Conservation (phyloP, 768 basidiomycete genomes). For the Jaapia argillacea region DNA sequence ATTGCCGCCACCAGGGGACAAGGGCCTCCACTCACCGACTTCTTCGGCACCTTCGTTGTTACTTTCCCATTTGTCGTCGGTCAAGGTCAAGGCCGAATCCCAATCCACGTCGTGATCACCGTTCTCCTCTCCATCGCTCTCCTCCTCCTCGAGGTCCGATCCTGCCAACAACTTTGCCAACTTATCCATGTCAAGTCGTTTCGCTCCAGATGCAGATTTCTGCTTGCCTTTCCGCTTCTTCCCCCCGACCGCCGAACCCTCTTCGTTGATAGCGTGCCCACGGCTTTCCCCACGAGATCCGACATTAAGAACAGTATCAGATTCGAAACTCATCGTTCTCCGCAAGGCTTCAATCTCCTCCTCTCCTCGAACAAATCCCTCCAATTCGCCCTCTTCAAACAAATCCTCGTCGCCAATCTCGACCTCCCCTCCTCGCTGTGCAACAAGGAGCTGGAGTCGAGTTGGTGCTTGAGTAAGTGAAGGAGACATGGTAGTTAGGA, state of each 20-base stretch:
- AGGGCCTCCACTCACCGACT: not conserved
- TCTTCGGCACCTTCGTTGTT: not conserved
- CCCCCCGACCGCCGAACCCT: constrained; percentile 8
- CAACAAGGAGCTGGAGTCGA: constrained; percentile 55
- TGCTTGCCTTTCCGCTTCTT: constrained; percentile 4
- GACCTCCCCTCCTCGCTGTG: constrained; percentile 44
- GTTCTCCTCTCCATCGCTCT: not conserved
- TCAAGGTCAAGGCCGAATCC: too few relatives aligned
- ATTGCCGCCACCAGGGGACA: too few relatives aligned
- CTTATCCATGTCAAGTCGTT: constrained; percentile 41
- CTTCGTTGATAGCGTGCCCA: not conserved
- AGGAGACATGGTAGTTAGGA: constrained; percentile 36
- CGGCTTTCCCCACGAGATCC: constrained; percentile 9
- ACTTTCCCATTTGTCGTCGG: too few relatives aligned
- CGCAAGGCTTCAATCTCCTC: constrained; percentile 39
- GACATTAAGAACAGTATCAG: constrained; percentile 9
- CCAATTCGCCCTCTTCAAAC: constrained; percentile 60
- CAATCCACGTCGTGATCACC: too few relatives aligned
- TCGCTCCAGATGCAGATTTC: constrained; percentile 21
- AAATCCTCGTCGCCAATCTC: constrained; percentile 62
- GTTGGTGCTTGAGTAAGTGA: constrained; percentile 33
- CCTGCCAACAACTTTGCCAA: not conserved
- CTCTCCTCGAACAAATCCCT: constrained; percentile 42
- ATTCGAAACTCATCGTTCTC: constrained; percentile 25
- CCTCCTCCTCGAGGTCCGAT: not conserved